Percentiles rank a stretch among this genome's conserved stretches.
Conservation (phyloP, 202 grass and related monocot species). For the Sporobolus alterniflorus region DNA sequence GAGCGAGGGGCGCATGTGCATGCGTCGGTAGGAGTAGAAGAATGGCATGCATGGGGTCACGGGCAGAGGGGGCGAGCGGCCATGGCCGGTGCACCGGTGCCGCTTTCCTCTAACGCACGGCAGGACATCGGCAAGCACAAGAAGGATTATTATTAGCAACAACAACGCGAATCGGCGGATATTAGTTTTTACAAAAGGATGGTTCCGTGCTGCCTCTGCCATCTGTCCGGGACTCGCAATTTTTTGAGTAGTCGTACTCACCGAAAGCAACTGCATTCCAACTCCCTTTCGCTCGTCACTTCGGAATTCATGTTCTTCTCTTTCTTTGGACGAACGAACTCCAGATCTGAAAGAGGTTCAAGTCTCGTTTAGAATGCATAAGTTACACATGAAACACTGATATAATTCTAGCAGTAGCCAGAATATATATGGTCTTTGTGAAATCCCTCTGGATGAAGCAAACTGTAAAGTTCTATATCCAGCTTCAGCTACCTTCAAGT, state of each 20-base stretch:
- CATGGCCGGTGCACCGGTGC: slow-evolving; percentile 68
- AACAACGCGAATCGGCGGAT: background rate
- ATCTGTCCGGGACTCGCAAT: background rate
- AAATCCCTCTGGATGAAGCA: background rate
- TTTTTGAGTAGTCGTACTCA: background rate
- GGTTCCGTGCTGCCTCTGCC: slow-evolving; percentile 38
- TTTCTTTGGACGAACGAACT: background rate
- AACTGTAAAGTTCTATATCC: background rate
- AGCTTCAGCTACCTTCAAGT: background rate
- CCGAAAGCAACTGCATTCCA: slow-evolving; percentile 26
- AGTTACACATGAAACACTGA: background rate
- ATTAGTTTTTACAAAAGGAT: slow-evolving; percentile 54
- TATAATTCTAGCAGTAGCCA: background rate
- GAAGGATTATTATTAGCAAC: slow-evolving; percentile 42
- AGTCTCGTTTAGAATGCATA: background rate
- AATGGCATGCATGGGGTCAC: slow-evolving; percentile 42
- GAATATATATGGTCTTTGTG: background rate
- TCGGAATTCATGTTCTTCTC: background rate
- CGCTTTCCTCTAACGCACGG: slow-evolving; percentile 53
- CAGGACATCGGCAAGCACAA: slow-evolving; percentile 88
- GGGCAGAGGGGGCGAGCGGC: slow-evolving; percentile 38
- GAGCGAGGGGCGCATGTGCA: background rate
- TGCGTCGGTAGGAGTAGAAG: slow-evolving; percentile 23
- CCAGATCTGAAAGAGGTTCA: background rate
- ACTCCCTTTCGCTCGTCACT: background rate